Conservation (phyloP, 2,329 filamentous ascomycete genomes). For the Periconia sp. region DNA sequence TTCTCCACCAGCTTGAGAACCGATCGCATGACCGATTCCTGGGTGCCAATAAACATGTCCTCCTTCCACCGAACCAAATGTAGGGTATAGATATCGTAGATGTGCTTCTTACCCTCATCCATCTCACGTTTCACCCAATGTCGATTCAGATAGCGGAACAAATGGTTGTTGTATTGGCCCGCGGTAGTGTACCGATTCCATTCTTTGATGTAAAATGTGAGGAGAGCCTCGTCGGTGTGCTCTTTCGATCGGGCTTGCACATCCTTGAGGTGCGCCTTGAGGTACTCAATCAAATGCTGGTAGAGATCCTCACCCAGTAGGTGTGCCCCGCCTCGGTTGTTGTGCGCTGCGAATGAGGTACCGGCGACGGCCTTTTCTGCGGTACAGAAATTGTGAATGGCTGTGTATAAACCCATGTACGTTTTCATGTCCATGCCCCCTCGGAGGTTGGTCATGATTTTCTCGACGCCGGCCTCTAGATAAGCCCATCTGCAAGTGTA, state of each 20-base stretch:
- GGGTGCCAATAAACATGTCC: conserved; percentile 83
- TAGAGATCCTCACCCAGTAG: conserved; percentile 95
- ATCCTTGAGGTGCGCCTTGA: conserved; percentile 72
- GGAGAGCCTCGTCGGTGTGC: conserved; percentile 85
- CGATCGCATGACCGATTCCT: conserved; percentile 88
- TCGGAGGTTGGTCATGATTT: conserved; percentile 90
- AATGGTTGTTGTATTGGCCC: conserved; percentile 94
- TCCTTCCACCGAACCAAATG: conserved; percentile 95
- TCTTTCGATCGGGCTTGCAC: conserved; percentile 73
- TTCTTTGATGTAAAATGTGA: conserved; percentile 93
- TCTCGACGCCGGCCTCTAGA: conserved; percentile 82
- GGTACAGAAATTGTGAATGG: conserved; percentile 98
- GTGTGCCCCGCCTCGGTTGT: conserved; percentile 84
- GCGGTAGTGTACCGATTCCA: conserved; percentile 95
- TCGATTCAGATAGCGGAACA: conserved; percentile 93
- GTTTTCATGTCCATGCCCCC: conserved; percentile 93
- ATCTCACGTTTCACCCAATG: conserved; percentile 99
- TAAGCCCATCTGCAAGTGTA: conserved; percentile 76
- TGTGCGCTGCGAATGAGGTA: conserved; percentile 48
- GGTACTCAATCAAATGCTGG: conserved; percentile 83
- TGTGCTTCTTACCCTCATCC: conserved; percentile 97
- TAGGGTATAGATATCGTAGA: conserved; percentile 96
- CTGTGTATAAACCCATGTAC: conserved; percentile 97
- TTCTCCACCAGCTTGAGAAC: conserved; percentile 95
- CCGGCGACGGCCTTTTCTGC: conserved; percentile 88